Conservation (phyloP, 805 yeast species). For the Ogataea corticis region DNA sequence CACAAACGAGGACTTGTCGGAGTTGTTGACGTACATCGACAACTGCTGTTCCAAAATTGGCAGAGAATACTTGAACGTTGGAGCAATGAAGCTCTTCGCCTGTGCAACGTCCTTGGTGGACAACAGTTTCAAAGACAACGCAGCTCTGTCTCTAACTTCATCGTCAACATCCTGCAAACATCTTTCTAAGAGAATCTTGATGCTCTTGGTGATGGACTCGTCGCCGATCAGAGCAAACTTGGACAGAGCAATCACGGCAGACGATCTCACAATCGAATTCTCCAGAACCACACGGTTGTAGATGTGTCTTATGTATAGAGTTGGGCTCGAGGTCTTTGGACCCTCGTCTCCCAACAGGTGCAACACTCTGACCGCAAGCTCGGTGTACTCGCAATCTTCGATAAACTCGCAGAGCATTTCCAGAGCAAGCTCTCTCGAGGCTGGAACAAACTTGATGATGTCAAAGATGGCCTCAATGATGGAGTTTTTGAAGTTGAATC, state of each 20-base stretch:
- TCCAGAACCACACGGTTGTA: conserved; percentile 96
- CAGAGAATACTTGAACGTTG: conserved; percentile 70
- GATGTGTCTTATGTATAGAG: conserved; percentile 90
- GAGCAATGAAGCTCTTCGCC: conserved; percentile 57
- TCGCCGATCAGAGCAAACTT: conserved; percentile 85
- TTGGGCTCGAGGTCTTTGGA: conserved; percentile 81
- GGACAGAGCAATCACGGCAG: conserved; percentile 90
- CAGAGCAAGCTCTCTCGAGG: conserved; percentile 77
- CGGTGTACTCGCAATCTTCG: conserved; percentile 97
- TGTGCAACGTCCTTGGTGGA: conserved; percentile 38
- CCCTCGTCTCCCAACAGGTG: conserved; percentile 94
- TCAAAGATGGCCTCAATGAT: conserved; percentile 93
- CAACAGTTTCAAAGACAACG: conserved; percentile 74
- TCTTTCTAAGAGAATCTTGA: conserved; percentile 73
- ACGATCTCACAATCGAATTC: conserved; percentile 91
- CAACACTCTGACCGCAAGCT: conserved; percentile 87
- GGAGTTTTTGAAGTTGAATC: conserved; percentile 77
- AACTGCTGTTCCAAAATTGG: conserved; percentile 77
- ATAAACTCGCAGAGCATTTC: conserved; percentile 93
- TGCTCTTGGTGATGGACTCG: conserved; percentile 62
- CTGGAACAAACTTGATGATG: conserved; percentile 82
- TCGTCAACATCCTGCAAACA: conserved; percentile 89
- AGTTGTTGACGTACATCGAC: conserved; percentile 61
- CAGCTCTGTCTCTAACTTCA: conserved; percentile 97
- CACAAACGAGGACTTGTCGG: conserved; percentile 45